Percentiles rank a stretch among this genome's conserved stretches.
Evolutionary conservation across 192 early-diverging fungal genomes (phyloP).

Genomic region (Coemansia sp.): DNA sequence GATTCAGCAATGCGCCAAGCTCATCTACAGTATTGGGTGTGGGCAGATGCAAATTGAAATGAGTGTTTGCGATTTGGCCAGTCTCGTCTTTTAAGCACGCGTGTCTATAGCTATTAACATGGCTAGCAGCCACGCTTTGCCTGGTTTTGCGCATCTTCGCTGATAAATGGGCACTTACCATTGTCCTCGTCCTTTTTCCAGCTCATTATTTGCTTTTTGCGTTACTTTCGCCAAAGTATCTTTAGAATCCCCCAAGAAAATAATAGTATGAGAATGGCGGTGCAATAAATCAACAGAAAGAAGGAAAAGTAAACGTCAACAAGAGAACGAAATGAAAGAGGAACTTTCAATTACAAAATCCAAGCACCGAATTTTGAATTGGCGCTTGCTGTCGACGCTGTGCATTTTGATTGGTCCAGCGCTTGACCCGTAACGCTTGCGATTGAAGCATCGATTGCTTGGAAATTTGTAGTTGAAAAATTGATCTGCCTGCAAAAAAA

Average conservation of each 20-base stretch:
- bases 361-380: too few species aligned
- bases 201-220: conserved; percentile 34
- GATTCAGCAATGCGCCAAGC: conserved; percentile 76
- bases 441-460: neutral
- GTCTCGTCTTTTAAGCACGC: too few species aligned
- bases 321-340: neutral
- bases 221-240: neutral
- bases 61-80: neutral
- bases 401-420: conserved; percentile 27
- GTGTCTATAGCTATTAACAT: neutral
- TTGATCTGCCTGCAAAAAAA: neutral
- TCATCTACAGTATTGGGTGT: conserved; percentile 56
- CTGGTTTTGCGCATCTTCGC: neutral
- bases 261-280: neutral
- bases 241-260: neutral
- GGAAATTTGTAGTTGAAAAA: neutral
- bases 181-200: conserved; percentile 55
- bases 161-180: conserved; percentile 24
- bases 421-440: neutral
- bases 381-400: neutral
- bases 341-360: neutral
- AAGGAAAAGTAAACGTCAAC: neutral
- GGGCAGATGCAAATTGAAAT: neutral
- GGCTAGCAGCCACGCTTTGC: neutral
- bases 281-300: conserved; percentile 5